Conservation (phyloP, 352 stramenopile genomes). For the Globisporangium recalcitrans region DNA sequence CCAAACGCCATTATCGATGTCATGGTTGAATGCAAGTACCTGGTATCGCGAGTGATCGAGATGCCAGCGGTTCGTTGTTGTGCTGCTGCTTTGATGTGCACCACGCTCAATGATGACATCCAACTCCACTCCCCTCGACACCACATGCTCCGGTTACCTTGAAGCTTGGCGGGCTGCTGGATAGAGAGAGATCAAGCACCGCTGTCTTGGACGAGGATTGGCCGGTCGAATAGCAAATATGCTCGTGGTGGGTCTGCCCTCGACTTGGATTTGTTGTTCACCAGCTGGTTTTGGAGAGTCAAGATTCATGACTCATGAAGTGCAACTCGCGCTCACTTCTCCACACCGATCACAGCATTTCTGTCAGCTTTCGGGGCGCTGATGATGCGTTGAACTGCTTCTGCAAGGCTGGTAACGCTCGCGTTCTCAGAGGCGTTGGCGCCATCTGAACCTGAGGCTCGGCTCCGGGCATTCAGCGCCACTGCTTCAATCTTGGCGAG, state of each 20-base stretch:
- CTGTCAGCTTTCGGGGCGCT: constrained; percentile 26
- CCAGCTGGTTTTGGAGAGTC: neutral
- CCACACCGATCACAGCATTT: neutral
- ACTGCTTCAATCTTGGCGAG: constrained; percentile 31
- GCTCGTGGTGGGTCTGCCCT: neutral
- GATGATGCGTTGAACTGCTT: constrained; percentile 27
- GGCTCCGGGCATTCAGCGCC: neutral
- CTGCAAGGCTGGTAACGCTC: constrained; percentile 11
- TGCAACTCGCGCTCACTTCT: neutral
- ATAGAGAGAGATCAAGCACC: neutral
- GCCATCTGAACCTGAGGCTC: neutral
- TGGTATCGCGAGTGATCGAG: neutral
- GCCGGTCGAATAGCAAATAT: too few species aligned
- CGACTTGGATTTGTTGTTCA: neutral
- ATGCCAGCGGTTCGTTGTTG: neutral
- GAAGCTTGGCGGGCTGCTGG: neutral
- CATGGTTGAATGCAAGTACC: neutral
- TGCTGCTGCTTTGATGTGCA: neutral
- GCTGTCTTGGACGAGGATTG: too few species aligned
- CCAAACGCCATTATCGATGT: neutral
- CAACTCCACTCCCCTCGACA: neutral
- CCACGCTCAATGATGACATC: neutral
- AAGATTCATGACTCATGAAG: too few species aligned
- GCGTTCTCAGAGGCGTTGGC: neutral
- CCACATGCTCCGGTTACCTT: neutral